Base-by-base conservation (phyloP, 306 rosid genomes). In the Cucurbita moschata region DNA sequence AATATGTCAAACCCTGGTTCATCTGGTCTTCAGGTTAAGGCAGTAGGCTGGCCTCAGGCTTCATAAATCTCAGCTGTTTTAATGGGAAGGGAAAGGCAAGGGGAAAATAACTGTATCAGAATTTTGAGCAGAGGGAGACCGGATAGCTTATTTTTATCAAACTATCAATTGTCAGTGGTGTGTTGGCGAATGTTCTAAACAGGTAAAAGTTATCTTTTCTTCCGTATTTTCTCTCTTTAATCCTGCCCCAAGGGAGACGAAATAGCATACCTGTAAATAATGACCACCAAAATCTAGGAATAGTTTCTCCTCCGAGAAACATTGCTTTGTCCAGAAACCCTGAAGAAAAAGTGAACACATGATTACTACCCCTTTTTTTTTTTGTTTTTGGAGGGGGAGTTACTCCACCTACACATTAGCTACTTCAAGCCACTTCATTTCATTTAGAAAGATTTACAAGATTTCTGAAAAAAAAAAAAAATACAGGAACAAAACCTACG, bases 21-120 rank as follows among this genome's bases (percentile, higher is more conserved):
- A 86, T 89, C 97, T 79, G 92, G 89, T 88, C 99, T 87, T 88
- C 99, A 66, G 84, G 92, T 95, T 89, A 75, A 86, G 99, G 87
- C 86, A 80, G 81, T 83, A 73, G 90, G 95, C 89, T 82, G 92
- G 96, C 95, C 86, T 89, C 96, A 63, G 97, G 99, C 99, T 89
- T 95, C 97, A 88, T 79, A 87, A 85, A 84, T 80, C 90, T 89
- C 97, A 86, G 96, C 97, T 95, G 97, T 95, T 89, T 91, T 84
- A 84, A 82, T 82, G 88, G 99, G 96, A 86, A 79, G 95, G 96
- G 96, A 83, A 83, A 91, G 92, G 92, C 88, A 92, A 76, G 84
- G 95, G 96, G 87, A 91, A 90, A 89, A 91, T 79, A 94, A 82
- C 83, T 80, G 87, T 87, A 95, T 95, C 97, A 95, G 97, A 83